These are phyloP conservation scores for Oligophagozyma castellii DNA, from an alignment of 1,139 yeast species.

Conservation along the genomic window DNA sequence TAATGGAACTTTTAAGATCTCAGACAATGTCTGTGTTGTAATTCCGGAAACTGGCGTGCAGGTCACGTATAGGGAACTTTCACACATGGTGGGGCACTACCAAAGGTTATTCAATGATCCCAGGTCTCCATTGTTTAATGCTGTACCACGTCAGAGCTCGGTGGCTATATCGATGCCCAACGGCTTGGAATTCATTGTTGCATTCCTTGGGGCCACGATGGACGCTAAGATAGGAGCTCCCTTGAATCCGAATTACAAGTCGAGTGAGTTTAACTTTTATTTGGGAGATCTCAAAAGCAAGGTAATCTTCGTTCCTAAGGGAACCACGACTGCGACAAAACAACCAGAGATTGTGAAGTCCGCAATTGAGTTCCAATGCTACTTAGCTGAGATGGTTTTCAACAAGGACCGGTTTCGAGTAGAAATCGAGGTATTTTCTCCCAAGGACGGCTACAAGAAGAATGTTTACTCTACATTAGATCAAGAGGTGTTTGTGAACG, in stretches of 20 bases:
- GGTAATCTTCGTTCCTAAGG: constrained; percentile 42
- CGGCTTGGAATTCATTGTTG: constrained; percentile 39
- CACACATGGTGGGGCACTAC: constrained; percentile 30
- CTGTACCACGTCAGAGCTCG: constrained; percentile 29
- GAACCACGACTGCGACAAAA: constrained; percentile 20
- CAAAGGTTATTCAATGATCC: constrained; percentile 29
- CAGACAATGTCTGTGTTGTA: constrained; percentile 28
- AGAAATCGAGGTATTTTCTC: constrained; percentile 29
- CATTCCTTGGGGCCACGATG: constrained; percentile 41
- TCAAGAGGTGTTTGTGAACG: constrained; percentile 23
- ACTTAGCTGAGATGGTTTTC: constrained; percentile 39
- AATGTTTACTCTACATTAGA: constrained; percentile 23
- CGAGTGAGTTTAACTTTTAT: constrained; percentile 47
- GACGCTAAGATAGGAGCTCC: constrained; percentile 51
- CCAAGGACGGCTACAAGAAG: constrained; percentile 16
- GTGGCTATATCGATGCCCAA: constrained; percentile 50
- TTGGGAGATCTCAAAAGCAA: constrained; percentile 42
- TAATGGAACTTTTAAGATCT: constrained; percentile 22
- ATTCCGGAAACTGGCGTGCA: constrained; percentile 27
- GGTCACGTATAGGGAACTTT: constrained; percentile 28
- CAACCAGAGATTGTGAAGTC: constrained; percentile 35
- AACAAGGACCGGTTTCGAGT: constrained; percentile 26
- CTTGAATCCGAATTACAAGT: constrained; percentile 45
- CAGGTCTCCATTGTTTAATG: constrained; percentile 27
- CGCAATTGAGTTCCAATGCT: constrained; percentile 33